Conservation (phyloP, 306 rosid species). For the Quercus suber region DNA sequence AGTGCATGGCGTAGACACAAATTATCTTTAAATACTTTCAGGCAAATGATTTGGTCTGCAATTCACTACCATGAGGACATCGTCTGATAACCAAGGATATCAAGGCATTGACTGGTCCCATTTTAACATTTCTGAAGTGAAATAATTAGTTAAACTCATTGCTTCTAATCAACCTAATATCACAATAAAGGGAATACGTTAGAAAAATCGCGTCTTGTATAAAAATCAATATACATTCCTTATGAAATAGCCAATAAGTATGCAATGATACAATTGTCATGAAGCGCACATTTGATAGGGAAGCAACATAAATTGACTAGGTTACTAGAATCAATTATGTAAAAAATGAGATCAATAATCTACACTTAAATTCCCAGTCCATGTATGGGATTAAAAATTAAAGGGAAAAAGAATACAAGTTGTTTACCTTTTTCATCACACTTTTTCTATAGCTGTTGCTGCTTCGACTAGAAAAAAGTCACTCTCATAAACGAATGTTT, state of each 20-base stretch:
- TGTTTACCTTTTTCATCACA: slow-evolving; percentile 19
- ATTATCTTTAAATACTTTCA: not conserved
- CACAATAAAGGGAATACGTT: not conserved
- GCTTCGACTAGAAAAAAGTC: slow-evolving; percentile 2
- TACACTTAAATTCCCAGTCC: slow-evolving; percentile 16
- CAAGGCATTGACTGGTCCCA: not conserved
- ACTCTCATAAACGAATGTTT: slow-evolving; percentile 21
- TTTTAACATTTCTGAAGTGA: not conserved
- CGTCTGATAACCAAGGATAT: not conserved
- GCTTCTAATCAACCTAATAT: not conserved
- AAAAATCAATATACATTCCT: not conserved
- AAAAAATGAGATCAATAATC: slow-evolving; percentile 19
- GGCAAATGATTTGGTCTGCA: not conserved
- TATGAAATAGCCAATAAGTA: not conserved
- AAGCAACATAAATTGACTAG: not conserved
- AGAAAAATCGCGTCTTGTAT: not conserved
- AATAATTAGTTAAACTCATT: not conserved
- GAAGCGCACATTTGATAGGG: not conserved
- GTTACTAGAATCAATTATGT: slow-evolving; percentile 19
- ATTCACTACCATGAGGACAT: not conserved
- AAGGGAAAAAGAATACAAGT: slow-evolving; percentile 5
- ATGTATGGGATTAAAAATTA: not conserved
- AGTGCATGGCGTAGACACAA: not conserved
- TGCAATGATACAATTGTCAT: not conserved
- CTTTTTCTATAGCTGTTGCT: slow-evolving; percentile 8